Percentiles rank a stretch among this genome's conserved stretches.
These are phyloP conservation scores for Fusarium nelsonii DNA, from an alignment of 2,329 filamentous ascomycete genomes.

Conservation along the genomic window DNA sequence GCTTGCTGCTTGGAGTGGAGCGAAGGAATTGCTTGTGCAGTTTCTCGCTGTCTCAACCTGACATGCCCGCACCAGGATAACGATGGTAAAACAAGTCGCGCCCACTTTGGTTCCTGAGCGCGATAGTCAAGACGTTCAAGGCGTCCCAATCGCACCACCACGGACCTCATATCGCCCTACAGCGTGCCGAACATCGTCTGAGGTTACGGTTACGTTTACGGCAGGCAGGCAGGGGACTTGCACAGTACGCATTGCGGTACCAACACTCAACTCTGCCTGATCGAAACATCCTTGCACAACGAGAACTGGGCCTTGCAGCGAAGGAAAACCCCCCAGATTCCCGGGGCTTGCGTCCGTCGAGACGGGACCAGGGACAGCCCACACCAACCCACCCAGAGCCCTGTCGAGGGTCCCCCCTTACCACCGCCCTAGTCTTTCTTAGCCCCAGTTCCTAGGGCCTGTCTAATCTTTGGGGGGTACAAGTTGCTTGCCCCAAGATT, in stretches of 20 bases:
- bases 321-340: constrained; percentile 47
- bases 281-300: constrained; percentile 43
- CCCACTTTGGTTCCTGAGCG: constrained; percentile 27
- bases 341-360: constrained; percentile 48
- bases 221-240: constrained; percentile 23
- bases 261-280: constrained; percentile 41
- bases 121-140: constrained; percentile 25
- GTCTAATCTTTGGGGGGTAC: constrained; percentile 47
- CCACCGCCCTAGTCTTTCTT: constrained; percentile 45
- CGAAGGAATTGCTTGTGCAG: constrained; percentile 4
- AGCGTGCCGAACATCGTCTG: constrained; percentile 43
- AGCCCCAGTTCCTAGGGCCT: constrained; percentile 46
- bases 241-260: constrained; percentile 39
- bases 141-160: constrained; percentile 45
- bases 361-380: constrained; percentile 41
- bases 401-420: constrained; percentile 48
- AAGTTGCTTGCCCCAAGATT: constrained; percentile 49
- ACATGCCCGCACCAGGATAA: constrained; percentile 29
- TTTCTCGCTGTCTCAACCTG: constrained; percentile 22
- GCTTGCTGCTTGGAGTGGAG: constrained; percentile 19
- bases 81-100: constrained; percentile 33
- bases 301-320: constrained; percentile 38
- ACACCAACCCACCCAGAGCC: constrained; percentile 42
- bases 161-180: constrained; percentile 45
- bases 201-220: constrained; percentile 36